These are phyloP conservation scores for Ogataea paraovalis DNA, from an alignment of 805 yeast species.

Conservation along the genomic window DNA sequence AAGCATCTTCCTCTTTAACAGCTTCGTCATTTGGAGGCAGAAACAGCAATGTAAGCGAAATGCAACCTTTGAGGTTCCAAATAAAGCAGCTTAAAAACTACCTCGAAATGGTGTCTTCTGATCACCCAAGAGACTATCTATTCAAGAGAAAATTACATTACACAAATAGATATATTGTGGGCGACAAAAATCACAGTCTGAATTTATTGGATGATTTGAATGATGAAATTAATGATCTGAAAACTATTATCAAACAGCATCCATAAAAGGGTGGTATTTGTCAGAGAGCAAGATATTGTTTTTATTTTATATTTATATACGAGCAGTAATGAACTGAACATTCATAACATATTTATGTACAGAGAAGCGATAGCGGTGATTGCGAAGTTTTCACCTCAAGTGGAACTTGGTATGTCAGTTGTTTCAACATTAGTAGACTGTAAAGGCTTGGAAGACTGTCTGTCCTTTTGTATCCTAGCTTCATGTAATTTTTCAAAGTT, in stretches of 20 bases:
- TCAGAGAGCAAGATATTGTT: not conserved
- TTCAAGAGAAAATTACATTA: constrained; percentile 27
- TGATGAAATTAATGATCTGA: constrained; percentile 21
- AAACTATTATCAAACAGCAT: constrained; percentile 5
- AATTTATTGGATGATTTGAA: constrained; percentile 28
- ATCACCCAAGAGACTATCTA: constrained; percentile 32
- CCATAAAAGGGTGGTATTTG: not conserved
- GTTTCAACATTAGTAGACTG: not conserved
- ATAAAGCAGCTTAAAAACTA: constrained; percentile 30
- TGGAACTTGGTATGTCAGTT: not conserved
- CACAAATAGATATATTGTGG: constrained; percentile 4
- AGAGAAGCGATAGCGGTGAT: too few species aligned
- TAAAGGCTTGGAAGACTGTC: not conserved
- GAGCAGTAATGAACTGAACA: too few species aligned
- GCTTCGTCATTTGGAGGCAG: constrained; percentile 11
- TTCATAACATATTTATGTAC: too few species aligned
- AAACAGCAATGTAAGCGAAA: constrained; percentile 27
- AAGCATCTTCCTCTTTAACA: constrained; percentile 7
- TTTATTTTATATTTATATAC: not conserved
- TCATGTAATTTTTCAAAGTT: constrained; percentile 23
- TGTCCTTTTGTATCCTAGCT: constrained; percentile 15
- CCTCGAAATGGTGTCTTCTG: constrained; percentile 29
- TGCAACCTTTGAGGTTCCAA: constrained; percentile 34
- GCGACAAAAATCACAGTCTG: constrained; percentile 8
- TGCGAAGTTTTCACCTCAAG: too few species aligned